Evolutionary conservation across 108 stramenopile genomes (phyloP), one percentile per base, ranked within the genome.

Genomic region (Hondaea fermentalgiana): DNA sequence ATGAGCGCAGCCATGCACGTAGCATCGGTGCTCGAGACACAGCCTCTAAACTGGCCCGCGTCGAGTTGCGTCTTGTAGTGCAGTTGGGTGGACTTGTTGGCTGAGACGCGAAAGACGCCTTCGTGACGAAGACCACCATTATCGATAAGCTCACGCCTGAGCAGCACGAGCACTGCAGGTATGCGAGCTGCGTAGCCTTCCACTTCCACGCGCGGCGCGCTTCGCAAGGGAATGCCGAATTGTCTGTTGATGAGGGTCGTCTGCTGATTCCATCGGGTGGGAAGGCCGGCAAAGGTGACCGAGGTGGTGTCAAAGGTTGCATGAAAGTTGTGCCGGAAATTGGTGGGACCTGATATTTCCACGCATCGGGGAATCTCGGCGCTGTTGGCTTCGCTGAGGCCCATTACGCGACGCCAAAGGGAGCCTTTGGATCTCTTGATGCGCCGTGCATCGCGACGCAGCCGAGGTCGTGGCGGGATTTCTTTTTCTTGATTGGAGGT

Each of bases 1-100:
- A 83, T 83, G 45, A 83, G 76, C n/a, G 23, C 76, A 53, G 76
- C 76, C 76, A 83, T 83, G 28, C 76, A 83, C 17, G 76, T 12
- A 6, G 76, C 45, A 35, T 83, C 76, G 6, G 44, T 45, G 19
- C 49, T 6, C 43, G 49, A n/a, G n/a, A 6, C 6, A 23, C 76
- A 83, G 76, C 76, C 76, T 23, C 28, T 12, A 3, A 83, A 83
- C 23, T 83, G 45, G n/a, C 76, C 76, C 16, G 45, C 76, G 28
- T 83, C 76, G 45, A 83, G 76, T 45, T 83, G 76, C 49, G 14
- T 8, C 76, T 53, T 83, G 76, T 83, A 83, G 23, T 8, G 6
- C 19, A 45, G 23, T 4, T 83, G 76, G n/a, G 49, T 35, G 10
- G 5, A 45, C 51, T 83, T 83, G 23, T 35, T 83, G 45, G 76